Evolutionary conservation across 2,329 filamentous ascomycete species (phyloP).

Genomic region (Epichloe baconii): DNA sequence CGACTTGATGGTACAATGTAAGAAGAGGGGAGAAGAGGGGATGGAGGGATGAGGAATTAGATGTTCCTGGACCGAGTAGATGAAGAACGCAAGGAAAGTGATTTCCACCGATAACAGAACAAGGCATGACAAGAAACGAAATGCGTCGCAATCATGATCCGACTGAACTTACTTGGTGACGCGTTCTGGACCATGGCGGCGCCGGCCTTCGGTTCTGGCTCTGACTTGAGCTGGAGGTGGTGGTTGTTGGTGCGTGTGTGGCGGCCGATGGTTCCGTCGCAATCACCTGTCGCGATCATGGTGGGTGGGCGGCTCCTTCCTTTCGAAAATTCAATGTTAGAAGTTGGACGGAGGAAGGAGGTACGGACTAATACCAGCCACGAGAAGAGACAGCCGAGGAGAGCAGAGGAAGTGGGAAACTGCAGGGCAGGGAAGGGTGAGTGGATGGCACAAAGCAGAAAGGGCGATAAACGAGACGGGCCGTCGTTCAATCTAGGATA

Average conservation of each 20-base stretch:
- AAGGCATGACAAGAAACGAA: not conserved
- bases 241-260: conserved; percentile 2
- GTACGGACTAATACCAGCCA: too few relatives aligned
- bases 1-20: not conserved
- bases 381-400: not conserved
- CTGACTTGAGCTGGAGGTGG: not conserved
- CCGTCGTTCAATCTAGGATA: not conserved
- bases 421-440: not conserved
- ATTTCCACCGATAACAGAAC: not conserved
- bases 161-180: conserved; percentile 2
- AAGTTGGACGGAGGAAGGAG: too few relatives aligned
- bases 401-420: not conserved
- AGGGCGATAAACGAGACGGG: not conserved
- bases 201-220: not conserved
- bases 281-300: not conserved
- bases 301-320: not conserved
- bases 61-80: too few relatives aligned
- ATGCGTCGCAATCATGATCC: not conserved
- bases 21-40: not conserved
- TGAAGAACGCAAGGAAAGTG: too few relatives aligned
- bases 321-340: not conserved
- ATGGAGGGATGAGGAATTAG: not conserved
- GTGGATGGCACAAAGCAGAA: not conserved
- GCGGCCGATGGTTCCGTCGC: conserved; percentile 5
- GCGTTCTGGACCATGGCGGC: conserved; percentile 3